A percentile compares a stretch with the other conserved stretches of the same genome.
These are phyloP conservation scores for Trichoderma afroharzianum DNA, from an alignment of 2,329 filamentous ascomycete species.

Conservation along the genomic window DNA sequence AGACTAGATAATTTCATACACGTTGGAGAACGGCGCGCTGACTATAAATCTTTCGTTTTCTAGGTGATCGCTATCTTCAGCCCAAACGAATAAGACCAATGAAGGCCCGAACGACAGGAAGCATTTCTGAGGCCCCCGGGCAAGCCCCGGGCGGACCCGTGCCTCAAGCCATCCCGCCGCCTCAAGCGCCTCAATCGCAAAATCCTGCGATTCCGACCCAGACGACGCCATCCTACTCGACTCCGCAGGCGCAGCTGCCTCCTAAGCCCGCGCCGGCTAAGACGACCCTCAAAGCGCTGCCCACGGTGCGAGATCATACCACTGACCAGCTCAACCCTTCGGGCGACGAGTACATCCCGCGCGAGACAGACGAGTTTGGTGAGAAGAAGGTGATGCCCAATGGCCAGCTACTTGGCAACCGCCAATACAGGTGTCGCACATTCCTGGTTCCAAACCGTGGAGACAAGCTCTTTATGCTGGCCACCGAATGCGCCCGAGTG, in stretches of 20 bases:
- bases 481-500: constrained; percentile 92
- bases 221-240: constrained; percentile 35
- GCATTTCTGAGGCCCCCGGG: constrained; percentile 55
- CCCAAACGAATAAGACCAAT: constrained; percentile 55
- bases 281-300: constrained; percentile 84
- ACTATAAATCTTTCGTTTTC: constrained; percentile 27
- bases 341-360: constrained; percentile 90
- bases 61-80: constrained; percentile 48
- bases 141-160: constrained; percentile 47
- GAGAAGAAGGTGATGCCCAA: constrained; percentile 89
- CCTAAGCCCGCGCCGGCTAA: constrained; percentile 80
- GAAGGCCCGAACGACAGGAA: constrained; percentile 53
- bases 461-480: constrained; percentile 96
- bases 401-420: constrained; percentile 75
- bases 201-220: constrained; percentile 44
- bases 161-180: constrained; percentile 41
- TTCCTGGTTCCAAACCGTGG: constrained; percentile 89
- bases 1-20: background rate
- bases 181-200: constrained; percentile 54
- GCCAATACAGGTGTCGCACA: constrained; percentile 88
- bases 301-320: constrained; percentile 94
- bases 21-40: constrained; percentile 18
- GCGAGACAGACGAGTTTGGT: constrained; percentile 87
- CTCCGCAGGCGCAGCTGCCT: constrained; percentile 50
- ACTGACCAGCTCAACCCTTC: constrained; percentile 88